Evolutionary conservation across 2,329 filamentous ascomycete genomes (phyloP), one percentile per base, ranked within the genome.

Genomic region (Penicillium sp.): DNA sequence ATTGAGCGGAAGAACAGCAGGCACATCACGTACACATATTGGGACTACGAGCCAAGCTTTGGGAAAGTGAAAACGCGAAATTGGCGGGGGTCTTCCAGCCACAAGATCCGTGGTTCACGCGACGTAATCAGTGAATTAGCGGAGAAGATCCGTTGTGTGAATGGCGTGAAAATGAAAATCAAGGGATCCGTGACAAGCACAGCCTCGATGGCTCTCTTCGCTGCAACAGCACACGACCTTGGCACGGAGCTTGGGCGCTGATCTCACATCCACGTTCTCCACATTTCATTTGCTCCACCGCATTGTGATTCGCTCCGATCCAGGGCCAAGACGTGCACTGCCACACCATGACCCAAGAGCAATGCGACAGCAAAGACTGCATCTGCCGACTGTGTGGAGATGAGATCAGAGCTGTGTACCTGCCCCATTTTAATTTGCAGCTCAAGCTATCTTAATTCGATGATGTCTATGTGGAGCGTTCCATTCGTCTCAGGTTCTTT

Each of bases 1-100:
- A 22, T 13, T 13, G 39, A 54, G 35, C 21, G 24, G 56, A 49
- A 39, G 37, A 16, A 21, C 16, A 42, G n/a, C 22, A 49, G 46
- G 16, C 31, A 5, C 10, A 31, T 53, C 33, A 61, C 64, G 10
- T 58, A 65, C 62, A 66, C 64, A 66, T 65, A 26, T 57, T 44
- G 22, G 14, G 14, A 27, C 16, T 10, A 46, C 22, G 27, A 56
- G 60, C 61, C 61, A 62, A 63, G 60, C 54, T 56, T 58, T 13
- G 46, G 37, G 9, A 45, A 54, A 56, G 26, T 56, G 43, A 51
- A 55, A 55, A 43, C 48, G 49, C 49, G 22, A 26, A 53, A 50
- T 47, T 19, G 55, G 33, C 43, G 50, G 60, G 60, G 54, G 47
- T 45, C 35, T 52, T 64, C 46, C 51, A 66, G 59, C 62, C 64